phyloP scores from a whole-genome alignment of 345 rosid species.

The Rhizophora apiculata region DNA sequence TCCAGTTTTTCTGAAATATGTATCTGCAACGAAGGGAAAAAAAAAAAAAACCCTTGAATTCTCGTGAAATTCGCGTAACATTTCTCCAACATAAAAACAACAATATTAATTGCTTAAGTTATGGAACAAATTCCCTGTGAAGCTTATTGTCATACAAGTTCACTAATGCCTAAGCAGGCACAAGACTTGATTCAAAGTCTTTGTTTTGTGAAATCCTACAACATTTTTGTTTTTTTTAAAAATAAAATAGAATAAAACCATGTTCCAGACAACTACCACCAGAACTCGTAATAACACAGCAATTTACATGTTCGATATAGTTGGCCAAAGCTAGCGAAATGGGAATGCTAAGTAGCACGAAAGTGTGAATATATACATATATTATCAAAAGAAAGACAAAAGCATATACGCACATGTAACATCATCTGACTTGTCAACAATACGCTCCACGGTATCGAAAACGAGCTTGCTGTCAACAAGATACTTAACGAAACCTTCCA shows the following conservation, averaged over 20 bases:
- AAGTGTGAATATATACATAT: too few relatives aligned
- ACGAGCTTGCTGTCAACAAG: constrained; percentile 78
- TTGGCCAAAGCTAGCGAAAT: too few relatives aligned
- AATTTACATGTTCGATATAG: too few relatives aligned
- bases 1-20: constrained; percentile 84
- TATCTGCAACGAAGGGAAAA: constrained; percentile 40
- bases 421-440: constrained; percentile 70
- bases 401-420: constrained; percentile 65
- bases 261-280: neutral
- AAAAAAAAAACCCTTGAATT: neutral
- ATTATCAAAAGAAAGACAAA: neutral
- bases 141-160: too few relatives aligned
- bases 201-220: too few relatives aligned
- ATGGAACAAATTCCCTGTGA: too few relatives aligned
- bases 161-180: too few relatives aligned
- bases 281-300: neutral
- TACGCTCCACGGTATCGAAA: constrained; percentile 65
- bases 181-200: too few relatives aligned
- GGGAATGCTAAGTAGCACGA: too few relatives aligned
- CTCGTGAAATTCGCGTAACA: constrained; percentile 6
- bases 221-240: too few relatives aligned
- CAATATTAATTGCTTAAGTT: too few relatives aligned
- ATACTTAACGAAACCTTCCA: constrained; percentile 65
- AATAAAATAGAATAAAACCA: too few relatives aligned
- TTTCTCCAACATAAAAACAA: neutral